Evolutionary conservation across 1,284 basidiomycete species (phyloP).

Genomic region (Rhodotorula glutinis): DNA sequence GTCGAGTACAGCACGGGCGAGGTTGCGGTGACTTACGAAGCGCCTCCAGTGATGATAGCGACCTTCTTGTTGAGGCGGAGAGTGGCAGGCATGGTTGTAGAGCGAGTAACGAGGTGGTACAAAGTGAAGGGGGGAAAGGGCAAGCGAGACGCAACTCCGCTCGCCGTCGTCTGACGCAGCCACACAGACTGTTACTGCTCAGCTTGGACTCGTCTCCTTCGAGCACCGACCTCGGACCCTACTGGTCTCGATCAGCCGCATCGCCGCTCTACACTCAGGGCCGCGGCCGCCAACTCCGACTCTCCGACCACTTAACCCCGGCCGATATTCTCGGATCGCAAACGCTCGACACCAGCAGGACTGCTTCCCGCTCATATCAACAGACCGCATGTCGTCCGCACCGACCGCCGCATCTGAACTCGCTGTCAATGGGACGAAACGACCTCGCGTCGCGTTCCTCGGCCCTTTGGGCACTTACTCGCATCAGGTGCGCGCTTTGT

Average conservation of each 20-base stretch:
- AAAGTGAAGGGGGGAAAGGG: not conserved
- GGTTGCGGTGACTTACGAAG: constrained; percentile 47
- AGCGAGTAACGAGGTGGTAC: too few relatives aligned
- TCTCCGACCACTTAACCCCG: not conserved
- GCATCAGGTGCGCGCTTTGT: constrained; percentile 35
- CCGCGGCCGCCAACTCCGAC: too few relatives aligned
- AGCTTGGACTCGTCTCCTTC: too few relatives aligned
- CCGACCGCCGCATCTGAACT: not conserved
- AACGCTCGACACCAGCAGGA: too few relatives aligned
- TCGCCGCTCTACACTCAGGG: too few relatives aligned
- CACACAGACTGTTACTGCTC: too few relatives aligned
- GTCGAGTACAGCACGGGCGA: not conserved
- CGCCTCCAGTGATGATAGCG: constrained; percentile 52
- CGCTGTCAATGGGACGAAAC: not conserved
- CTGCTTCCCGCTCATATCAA: too few relatives aligned
- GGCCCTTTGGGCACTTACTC: constrained; percentile 44
- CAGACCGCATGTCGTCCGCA: too few relatives aligned
- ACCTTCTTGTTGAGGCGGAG: constrained; percentile 42
- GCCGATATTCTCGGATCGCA: too few relatives aligned
- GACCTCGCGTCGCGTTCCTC: constrained; percentile 39
- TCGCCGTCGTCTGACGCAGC: too few relatives aligned
- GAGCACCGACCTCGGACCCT: too few relatives aligned
- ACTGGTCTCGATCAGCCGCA: too few relatives aligned
- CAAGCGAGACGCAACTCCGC: not conserved
- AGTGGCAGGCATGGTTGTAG: constrained; percentile 20